A percentile compares a stretch with the other conserved stretches of the same genome.
Evolutionary conservation across 495 filamentous ascomycete genomes (phyloP).

Genomic region (Physcia stellaris): DNA sequence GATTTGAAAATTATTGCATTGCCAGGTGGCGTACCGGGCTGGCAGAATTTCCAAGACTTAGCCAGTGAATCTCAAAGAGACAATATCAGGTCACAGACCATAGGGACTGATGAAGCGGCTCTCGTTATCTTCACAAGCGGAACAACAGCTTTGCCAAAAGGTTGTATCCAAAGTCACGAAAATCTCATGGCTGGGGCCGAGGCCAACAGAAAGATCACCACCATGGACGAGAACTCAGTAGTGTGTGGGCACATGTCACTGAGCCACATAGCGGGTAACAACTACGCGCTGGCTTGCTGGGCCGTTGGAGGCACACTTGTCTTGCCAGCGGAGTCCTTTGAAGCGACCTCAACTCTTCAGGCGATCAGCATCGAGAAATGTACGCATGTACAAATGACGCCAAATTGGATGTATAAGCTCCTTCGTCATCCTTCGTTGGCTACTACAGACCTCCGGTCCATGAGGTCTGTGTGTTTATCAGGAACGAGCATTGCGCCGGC

Average conservation of each 20-base stretch:
- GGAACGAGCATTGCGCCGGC: slow-evolving; percentile 17
- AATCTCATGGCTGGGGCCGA: no score
- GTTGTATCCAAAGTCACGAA: no score
- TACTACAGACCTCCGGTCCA: slow-evolving; percentile 9
- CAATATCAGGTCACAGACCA: no score
- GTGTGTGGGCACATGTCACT: slow-evolving; percentile 19
- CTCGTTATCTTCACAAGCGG: no score
- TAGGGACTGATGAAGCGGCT: no score
- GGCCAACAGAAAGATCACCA: no score
- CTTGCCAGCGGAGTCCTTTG: slow-evolving; percentile 20
- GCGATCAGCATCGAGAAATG: slow-evolving; percentile 18
- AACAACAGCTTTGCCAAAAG: no score
- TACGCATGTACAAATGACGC: slow-evolving; percentile 20
- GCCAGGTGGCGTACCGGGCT: no score
- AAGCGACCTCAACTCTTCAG: slow-evolving; percentile 15
- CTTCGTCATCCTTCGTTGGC: neutral
- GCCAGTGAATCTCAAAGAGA: no score
- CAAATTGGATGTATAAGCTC: slow-evolving; percentile 23
- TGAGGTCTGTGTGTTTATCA: slow-evolving; percentile 17
- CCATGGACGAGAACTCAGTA: no score
- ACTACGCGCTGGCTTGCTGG: slow-evolving; percentile 20
- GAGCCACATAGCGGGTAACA: slow-evolving; percentile 24
- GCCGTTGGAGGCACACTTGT: slow-evolving; percentile 19
- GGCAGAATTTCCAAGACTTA: no score
- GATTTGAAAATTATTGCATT: no score